Base-by-base conservation (phyloP, 2,329 filamentous ascomycete species). In the Lasiodiplodia theobromae region DNA sequence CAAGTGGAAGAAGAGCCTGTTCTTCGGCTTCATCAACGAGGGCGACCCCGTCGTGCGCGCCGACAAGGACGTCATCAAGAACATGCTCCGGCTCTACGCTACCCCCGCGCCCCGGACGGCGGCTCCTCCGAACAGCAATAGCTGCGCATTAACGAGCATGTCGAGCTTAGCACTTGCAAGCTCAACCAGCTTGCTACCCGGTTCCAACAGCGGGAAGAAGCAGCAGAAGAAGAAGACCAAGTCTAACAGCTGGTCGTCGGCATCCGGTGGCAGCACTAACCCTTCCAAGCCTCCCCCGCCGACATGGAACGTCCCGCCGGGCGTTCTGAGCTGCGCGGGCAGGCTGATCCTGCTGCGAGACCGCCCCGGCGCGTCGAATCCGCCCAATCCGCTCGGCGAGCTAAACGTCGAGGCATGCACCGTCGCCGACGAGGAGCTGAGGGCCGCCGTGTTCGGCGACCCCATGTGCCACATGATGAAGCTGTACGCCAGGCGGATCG, bases 11-110 rank as follows among this genome's bases (percentile, higher is more conserved):
- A 93, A 92, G 75, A 93, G 89, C 68, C 77, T 95, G 4, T 97
- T 97, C 76, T 85, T 93, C 65, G 88, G 87, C 52, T 93, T 97
- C 75, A 84, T 94, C 73, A 97, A 97, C 75, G 93, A 97, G 77
- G 93, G 93, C 3, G 94, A 97, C 72, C 92, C 92, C 0, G 91
- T 97, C 0, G 85, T 88, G 0, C 83, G 93, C 34, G 92, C 92
- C 0, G 93, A 96, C 75, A 91, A 89, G 78, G 86, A 88, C 0
- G 95, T 96, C 73, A 84, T 96, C 18, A 87, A 86, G 71, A 92
- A 88, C 40, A 82, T 96, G 11, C 79, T 96, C 0, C 89, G 92
- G 69, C 83, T 96, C 0, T 91, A 93, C 68, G 86, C 88, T 1
- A 84, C 86, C 0, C 87, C 92, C 0, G 79, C 85, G 1, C 89